Conservation (phyloP, 257 asterid species). For the Nicotiana otophora region DNA sequence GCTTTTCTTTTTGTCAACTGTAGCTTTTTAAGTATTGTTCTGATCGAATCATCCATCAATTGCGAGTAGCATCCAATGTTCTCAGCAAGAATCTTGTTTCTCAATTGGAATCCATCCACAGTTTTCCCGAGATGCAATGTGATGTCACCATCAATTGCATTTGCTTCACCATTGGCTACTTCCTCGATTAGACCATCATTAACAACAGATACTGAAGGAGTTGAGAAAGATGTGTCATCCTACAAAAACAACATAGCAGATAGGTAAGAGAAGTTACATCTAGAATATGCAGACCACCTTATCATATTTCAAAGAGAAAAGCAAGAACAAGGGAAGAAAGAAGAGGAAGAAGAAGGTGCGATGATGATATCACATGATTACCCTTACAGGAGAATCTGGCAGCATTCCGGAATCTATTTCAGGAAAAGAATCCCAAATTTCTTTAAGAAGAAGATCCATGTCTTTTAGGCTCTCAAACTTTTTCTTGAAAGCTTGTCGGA, state of each 20-base stretch:
- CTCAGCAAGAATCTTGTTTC: constrained; percentile 59
- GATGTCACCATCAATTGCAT: constrained; percentile 46
- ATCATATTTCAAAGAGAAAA: not conserved
- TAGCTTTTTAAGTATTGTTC: constrained; percentile 41
- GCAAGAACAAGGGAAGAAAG: constrained; percentile 6
- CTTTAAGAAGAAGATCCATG: constrained; percentile 51
- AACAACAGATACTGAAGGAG: constrained; percentile 28
- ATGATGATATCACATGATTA: constrained; percentile 23
- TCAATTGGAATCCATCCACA: constrained; percentile 53
- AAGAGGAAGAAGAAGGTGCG: constrained; percentile 13
- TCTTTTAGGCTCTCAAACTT: constrained; percentile 54
- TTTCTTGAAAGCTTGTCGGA: constrained; percentile 41
- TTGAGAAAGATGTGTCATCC: constrained; percentile 50
- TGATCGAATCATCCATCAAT: constrained; percentile 49
- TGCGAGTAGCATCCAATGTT: constrained; percentile 43
- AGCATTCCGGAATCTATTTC: constrained; percentile 45
- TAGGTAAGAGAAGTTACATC: not conserved
- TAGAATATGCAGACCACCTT: not conserved
- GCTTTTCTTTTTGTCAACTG: constrained; percentile 37
- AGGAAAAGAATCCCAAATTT: constrained; percentile 42
- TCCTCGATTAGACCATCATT: constrained; percentile 35
- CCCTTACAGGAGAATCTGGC: constrained; percentile 52
- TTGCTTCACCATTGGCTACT: constrained; percentile 35
- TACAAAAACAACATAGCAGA: constrained; percentile 29
- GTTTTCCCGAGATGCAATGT: constrained; percentile 42